Evolutionary conservation across 2,329 filamentous ascomycete genomes (phyloP), one percentile per base, ranked within the genome.

Genomic region (Colletotrichum lentis): DNA sequence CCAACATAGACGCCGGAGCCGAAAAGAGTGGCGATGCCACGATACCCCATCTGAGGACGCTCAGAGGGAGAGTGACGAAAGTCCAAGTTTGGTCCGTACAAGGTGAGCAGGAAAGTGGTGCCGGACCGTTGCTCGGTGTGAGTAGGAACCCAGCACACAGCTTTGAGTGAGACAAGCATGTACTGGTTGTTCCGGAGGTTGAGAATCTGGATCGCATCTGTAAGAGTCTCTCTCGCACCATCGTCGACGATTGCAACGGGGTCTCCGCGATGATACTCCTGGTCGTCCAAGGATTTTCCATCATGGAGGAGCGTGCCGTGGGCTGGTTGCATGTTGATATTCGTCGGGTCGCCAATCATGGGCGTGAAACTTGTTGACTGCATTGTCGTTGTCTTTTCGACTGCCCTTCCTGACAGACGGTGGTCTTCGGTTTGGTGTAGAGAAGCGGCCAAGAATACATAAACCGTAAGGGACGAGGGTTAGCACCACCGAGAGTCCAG

Each of bases 81-180:
- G 31, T 69, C 64, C n/a, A 66, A 58, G 52, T 24, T 63, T 7
- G 52, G 52, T 5, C 67, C 67, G 58, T 67, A 69, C n/a, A 69
- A 22, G 6, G 67, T 69, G 39, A 69, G 58, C 22, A 69, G 35
- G 43, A 67, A 69, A 11, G 64, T 69, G 22, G 63, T 59, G 20
- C 67, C 67, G 16, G 67, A 62, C 47, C 67, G 63, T 54, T 69
- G 63, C 54, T 69, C 67, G n/a, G 44, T 62, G 54, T 71, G 61
- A n/a, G 68, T 64, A 22, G 70, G 68, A 43, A 71, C 37, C 70
- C 70, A 71, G 54, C 68, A 71, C 10, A 70, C 64, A 20, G 64
- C 58, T 37, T 55, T 54, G 18, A 65, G 43, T 24, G 53, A 54
- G 4, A 71, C 53, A 24, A 69, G 49, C 53, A 71, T 71, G 53